phyloP scores from a whole-genome alignment of 108 stramenopile genomes.

The Phaeodactylum tricornutum region DNA sequence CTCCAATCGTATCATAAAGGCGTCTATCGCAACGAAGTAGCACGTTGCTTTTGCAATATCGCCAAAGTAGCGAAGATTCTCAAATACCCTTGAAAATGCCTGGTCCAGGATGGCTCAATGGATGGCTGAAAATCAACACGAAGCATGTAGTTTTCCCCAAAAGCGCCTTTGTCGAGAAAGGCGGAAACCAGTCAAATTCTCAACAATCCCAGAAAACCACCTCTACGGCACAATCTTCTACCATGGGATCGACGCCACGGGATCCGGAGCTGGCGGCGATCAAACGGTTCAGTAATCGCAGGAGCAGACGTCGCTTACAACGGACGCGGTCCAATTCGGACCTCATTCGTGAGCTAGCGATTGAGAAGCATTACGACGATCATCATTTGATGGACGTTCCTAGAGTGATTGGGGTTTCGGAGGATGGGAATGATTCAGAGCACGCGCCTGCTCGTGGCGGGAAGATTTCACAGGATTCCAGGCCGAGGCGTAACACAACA shows the following conservation, averaged over 20 bases:
- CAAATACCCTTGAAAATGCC: not conserved
- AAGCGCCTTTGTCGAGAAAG: not conserved
- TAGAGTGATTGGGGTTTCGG: no score
- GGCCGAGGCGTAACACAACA: no score
- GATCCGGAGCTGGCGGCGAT: no score
- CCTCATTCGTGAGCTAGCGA: conserved; percentile 10
- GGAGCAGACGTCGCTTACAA: not conserved
- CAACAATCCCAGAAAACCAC: not conserved
- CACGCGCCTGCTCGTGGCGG: no score
- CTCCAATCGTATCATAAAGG: no score
- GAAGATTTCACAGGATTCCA: no score
- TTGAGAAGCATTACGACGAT: no score
- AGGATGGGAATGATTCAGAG: conserved; percentile 4
- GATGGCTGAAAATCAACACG: conserved; percentile 24
- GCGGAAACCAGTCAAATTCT: not conserved
- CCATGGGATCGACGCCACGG: not conserved
- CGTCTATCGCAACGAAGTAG: no score
- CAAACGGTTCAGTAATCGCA: not conserved
- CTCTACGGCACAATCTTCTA: conserved; percentile 1
- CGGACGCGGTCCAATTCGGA: conserved; percentile 9
- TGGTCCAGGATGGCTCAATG: conserved; percentile 11
- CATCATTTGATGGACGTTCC: no score
- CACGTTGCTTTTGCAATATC: no score
- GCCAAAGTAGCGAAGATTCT: no score
- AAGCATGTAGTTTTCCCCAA: conserved; percentile 19